Evolutionary conservation across 495 filamentous ascomycete species (phyloP).

Genomic region (Acidomyces sp.): DNA sequence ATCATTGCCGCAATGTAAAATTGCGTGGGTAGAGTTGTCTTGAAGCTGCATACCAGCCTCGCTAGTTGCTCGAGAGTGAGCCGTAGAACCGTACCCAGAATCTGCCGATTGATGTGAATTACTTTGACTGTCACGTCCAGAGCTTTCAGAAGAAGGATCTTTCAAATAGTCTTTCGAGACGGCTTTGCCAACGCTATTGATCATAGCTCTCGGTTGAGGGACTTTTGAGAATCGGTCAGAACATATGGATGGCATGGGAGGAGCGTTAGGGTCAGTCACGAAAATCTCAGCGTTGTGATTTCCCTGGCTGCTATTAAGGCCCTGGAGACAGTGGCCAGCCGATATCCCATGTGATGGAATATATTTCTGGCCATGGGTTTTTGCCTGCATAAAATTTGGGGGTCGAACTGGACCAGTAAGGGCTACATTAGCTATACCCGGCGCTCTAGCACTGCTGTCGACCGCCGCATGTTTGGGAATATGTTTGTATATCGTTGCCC

Average conservation of each 20-base stretch:
- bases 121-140: not conserved
- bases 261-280: conserved; percentile 10
- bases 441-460: conserved; percentile 21
- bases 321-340: not conserved
- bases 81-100: conserved; percentile 12
- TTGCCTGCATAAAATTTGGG: not conserved
- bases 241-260: conserved; percentile 3
- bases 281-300: conserved; percentile 11
- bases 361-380: not conserved
- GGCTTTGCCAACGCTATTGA: not conserved
- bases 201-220: not conserved
- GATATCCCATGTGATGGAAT: not conserved
- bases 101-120: conserved; percentile 4
- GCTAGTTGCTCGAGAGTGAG: conserved; percentile 5
- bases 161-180: not conserved
- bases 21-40: not conserved
- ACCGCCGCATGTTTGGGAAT: conserved; percentile 25
- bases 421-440: not conserved
- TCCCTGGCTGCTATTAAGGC: not conserved
- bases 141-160: not conserved
- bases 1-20: not conserved
- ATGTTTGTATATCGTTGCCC: conserved; percentile 23
- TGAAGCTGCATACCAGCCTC: not conserved
- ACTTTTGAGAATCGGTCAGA: not conserved
- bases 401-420: not conserved